A percentile compares a stretch with the other conserved stretches of the same genome.
Conservation (phyloP, 1,139 yeast genomes). For the Yamadazyma conglobata region DNA sequence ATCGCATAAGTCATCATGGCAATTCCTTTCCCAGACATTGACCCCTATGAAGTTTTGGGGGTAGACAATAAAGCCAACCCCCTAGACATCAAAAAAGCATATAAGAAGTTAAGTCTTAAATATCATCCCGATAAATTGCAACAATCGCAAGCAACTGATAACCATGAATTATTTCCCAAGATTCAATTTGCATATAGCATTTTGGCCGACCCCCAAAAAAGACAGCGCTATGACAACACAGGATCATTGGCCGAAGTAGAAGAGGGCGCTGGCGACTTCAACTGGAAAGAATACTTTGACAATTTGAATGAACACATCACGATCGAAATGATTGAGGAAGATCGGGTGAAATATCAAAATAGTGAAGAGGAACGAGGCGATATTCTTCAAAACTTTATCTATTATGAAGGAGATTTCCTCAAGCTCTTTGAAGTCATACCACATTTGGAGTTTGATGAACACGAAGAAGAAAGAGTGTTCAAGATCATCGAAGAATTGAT, state of each 20-base stretch:
- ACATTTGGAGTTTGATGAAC: slow-evolving; percentile 64
- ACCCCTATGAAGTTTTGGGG: slow-evolving; percentile 64
- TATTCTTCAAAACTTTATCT: slow-evolving; percentile 54
- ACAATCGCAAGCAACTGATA: slow-evolving; percentile 22
- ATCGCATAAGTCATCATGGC: slow-evolving; percentile 20
- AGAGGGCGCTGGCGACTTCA: slow-evolving; percentile 38
- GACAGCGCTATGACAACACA: slow-evolving; percentile 62
- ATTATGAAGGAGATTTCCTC: slow-evolving; percentile 67
- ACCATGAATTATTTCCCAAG: slow-evolving; percentile 51
- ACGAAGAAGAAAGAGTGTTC: slow-evolving; percentile 59
- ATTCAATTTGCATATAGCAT: slow-evolving; percentile 76
- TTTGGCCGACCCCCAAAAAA: slow-evolving; percentile 54
- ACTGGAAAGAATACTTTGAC: slow-evolving; percentile 67
- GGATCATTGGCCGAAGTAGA: slow-evolving; percentile 56
- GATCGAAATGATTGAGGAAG: slow-evolving; percentile 71
- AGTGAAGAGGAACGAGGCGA: slow-evolving; percentile 68
- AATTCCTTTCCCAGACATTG: slow-evolving; percentile 51
- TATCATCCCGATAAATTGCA: slow-evolving; percentile 77
- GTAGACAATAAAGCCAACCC: slow-evolving; percentile 41
- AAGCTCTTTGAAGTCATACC: slow-evolving; percentile 71
- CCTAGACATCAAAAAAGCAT: slow-evolving; percentile 63
- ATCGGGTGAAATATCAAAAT: slow-evolving; percentile 58
- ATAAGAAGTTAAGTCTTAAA: slow-evolving; percentile 64
- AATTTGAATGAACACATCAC: slow-evolving; percentile 60
- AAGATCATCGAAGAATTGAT: slow-evolving; percentile 52